Conservation (phyloP, 768 basidiomycete species). For the Hydnomerulius pinastri region DNA sequence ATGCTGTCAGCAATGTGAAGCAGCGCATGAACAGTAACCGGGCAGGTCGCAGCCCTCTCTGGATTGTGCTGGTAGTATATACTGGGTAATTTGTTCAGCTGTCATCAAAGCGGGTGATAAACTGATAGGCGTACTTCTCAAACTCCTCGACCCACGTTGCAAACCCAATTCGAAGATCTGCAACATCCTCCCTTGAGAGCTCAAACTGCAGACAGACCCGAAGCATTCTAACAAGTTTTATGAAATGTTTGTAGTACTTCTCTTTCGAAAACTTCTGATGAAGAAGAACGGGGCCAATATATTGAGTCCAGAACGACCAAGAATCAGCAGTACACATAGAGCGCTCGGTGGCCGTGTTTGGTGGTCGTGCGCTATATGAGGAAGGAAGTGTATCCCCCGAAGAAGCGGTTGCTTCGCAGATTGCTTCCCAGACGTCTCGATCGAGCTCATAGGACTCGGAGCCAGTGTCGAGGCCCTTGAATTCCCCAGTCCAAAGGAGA, state of each 20-base stretch:
- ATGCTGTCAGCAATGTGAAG: too few relatives aligned
- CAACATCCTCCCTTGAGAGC: background rate
- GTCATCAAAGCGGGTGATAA: background rate
- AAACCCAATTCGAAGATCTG: background rate
- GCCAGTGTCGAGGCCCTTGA: slow-evolving; percentile 39
- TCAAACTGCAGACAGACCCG: slow-evolving; percentile 4
- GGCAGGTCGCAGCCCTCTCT: slow-evolving; percentile 16
- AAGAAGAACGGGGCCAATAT: slow-evolving; percentile 20
- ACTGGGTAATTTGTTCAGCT: background rate
- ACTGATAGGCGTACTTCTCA: slow-evolving; percentile 10
- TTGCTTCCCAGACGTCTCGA: slow-evolving; percentile 40
- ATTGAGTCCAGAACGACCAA: slow-evolving; percentile 22
- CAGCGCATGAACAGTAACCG: too few relatives aligned
- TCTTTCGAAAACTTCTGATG: background rate
- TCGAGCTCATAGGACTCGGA: slow-evolving; percentile 30
- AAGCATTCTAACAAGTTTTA: slow-evolving; percentile 5
- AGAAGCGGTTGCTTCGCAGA: slow-evolving; percentile 34
- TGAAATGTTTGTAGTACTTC: slow-evolving; percentile 17
- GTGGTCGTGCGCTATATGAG: slow-evolving; percentile 30
- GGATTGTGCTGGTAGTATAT: slow-evolving; percentile 3
- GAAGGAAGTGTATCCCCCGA: slow-evolving; percentile 26
- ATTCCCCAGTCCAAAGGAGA: slow-evolving; percentile 41
- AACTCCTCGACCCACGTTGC: slow-evolving; percentile 6
- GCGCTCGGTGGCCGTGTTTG: slow-evolving; percentile 33
- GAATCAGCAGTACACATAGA: slow-evolving; percentile 17